Conservation (phyloP, 2,329 filamentous ascomycete species). For the Colletotrichum chrysophilum region DNA sequence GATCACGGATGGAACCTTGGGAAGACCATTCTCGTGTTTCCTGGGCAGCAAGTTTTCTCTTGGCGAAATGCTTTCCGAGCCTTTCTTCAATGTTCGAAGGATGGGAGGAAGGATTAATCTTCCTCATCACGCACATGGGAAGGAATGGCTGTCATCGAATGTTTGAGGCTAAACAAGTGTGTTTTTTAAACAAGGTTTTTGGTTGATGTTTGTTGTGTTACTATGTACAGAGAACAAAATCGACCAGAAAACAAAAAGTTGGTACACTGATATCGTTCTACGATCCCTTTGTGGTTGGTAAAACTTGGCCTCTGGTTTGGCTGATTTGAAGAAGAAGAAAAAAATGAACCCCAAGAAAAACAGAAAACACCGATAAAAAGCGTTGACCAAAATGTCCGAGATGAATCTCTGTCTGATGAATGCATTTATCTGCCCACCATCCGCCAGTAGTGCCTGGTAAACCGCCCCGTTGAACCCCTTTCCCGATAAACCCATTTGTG, state of each 20-base stretch:
- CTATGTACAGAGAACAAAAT: slow-evolving; percentile 5
- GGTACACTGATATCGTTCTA: slow-evolving; percentile 21
- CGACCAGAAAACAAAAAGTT: neutral
- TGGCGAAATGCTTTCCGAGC: neutral
- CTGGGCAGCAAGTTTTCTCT: neutral
- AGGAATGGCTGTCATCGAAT: neutral
- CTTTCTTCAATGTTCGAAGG: neutral
- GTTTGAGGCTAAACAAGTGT: neutral
- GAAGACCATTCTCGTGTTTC: neutral
- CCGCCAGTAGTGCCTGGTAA: neutral
- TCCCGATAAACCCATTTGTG: neutral
- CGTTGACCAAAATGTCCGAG: neutral
- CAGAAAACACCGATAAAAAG: neutral
- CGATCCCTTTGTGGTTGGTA: slow-evolving; percentile 4
- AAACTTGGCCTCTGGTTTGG: slow-evolving; percentile 7
- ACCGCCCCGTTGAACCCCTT: neutral
- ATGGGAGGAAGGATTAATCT: neutral
- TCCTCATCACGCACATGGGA: neutral
- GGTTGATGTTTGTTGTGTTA: neutral
- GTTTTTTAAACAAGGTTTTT: neutral
- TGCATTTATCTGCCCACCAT: neutral
- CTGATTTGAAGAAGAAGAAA: neutral
- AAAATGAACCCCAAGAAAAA: neutral
- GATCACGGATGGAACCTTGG: neutral
- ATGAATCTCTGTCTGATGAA: neutral